Percentiles rank a stretch among this genome's conserved stretches.
These are phyloP conservation scores for Mycena maculata DNA, from an alignment of 768 basidiomycete species.

Conservation along the genomic window DNA sequence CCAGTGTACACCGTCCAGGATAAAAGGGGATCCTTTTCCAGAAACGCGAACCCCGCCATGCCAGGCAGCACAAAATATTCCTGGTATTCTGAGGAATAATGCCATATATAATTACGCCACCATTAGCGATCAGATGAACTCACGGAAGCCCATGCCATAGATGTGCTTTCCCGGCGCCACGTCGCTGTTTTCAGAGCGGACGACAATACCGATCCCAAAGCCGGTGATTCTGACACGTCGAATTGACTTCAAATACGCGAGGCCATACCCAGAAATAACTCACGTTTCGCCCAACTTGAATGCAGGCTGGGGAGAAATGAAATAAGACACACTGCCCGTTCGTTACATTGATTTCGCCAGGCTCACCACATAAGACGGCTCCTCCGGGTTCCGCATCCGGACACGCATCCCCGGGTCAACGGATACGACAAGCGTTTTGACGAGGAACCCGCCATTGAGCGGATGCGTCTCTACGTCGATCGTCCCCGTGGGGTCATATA, in stretches of 20 bases:
- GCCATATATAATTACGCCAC: too few relatives aligned
- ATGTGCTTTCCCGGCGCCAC: constrained; percentile 55
- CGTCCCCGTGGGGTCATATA: constrained; percentile 54
- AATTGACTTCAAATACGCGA: constrained; percentile 1
- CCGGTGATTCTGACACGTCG: constrained; percentile 39
- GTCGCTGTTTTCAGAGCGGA: constrained; percentile 52
- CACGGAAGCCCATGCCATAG: constrained; percentile 46
- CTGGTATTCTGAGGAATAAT: constrained; percentile 15
- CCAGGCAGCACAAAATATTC: constrained; percentile 11
- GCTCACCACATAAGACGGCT: constrained; percentile 41
- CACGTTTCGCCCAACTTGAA: too few relatives aligned
- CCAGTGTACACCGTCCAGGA: constrained; percentile 54
- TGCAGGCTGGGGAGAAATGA: too few relatives aligned
- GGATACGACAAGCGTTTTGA: constrained; percentile 61
- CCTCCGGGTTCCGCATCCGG: constrained; percentile 50
- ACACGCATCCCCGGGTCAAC: constrained; percentile 56
- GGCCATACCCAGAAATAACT: not conserved
- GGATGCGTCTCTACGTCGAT: constrained; percentile 62
- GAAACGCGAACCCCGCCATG: not conserved
- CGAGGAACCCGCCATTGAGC: constrained; percentile 57
- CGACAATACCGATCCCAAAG: constrained; percentile 57
- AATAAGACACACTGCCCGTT: too few relatives aligned
- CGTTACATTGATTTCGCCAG: not conserved
- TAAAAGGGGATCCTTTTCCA: not conserved
- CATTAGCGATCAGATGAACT: not conserved